Evolutionary conservation across 257 asterid species (phyloP), one percentile per base, ranked within the genome.

Genomic region (Ajuga chamaepitys): DNA sequence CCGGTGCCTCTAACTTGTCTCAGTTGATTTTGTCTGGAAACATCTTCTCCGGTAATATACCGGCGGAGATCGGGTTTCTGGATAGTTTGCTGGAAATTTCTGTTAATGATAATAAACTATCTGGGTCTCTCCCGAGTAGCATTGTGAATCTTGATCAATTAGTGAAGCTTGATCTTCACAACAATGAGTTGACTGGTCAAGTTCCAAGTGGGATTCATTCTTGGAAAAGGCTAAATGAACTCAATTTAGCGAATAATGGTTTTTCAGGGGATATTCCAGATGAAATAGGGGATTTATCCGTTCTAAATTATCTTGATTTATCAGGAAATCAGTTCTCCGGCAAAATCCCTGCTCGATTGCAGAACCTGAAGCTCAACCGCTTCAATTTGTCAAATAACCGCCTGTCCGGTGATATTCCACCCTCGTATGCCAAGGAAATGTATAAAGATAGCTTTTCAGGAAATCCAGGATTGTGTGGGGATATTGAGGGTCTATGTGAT

Each of bases 341-440:
- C 3, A 80, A 73, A 71, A 78, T 94, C 32, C 99, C 99, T 0
- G 30, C 46, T 17, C 87, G 73, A 55, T 62, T 94, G 41, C 97
- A 94, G 85, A 86, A 88, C 65, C 76, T 94, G 89, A 94, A 86
- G 89, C 95, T 94, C 28, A 94, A 88, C 75, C 85, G 86, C 41
- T 79, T 94, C 46, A 91, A 94, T 68, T 35, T 94, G 40, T 94
- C 99, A 2, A 85, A 77, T 10, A 94, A 94, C 75, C 93, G 63
- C 9, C 88, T 94, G 59, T 83, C 95, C 0, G 99, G 99, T 1
- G 83, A 79, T n/a, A 81, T 90, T 20, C 98, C 97, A 0, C 89
- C 96, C 1, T 63, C 81, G 69, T 94, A 83, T 62, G 88, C 95
- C 41, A 90, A 90, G 75, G 76, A 53, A 64, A 88, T 88, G 91